Conservation (phyloP, 2,329 filamentous ascomycete genomes). For the Aaosphaeria pasadenensis region DNA sequence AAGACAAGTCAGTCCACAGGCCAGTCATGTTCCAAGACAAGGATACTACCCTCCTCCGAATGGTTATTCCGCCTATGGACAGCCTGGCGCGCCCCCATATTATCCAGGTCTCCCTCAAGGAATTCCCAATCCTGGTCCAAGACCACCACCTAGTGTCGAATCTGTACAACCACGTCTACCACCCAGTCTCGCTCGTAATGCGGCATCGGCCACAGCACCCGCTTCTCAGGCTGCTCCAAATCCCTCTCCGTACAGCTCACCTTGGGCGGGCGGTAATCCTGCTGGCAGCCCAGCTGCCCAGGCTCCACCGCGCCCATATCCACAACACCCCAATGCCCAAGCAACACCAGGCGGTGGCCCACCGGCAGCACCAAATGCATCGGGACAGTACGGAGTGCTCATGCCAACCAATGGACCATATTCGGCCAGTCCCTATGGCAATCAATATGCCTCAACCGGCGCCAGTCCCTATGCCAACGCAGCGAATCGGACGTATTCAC, state of each 20-base stretch:
- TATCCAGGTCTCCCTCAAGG: slow-evolving; percentile 26
- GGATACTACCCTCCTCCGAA: slow-evolving; percentile 29
- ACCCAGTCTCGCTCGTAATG: slow-evolving; percentile 32
- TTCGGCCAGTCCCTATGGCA: slow-evolving; percentile 23
- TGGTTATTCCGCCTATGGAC: slow-evolving; percentile 24
- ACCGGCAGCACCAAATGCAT: slow-evolving; percentile 11
- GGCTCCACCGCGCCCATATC: slow-evolving; percentile 29
- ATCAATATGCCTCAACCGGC: slow-evolving; percentile 26
- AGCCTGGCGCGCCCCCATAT: slow-evolving; percentile 20
- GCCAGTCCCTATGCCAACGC: slow-evolving; percentile 24
- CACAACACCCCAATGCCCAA: slow-evolving; percentile 21
- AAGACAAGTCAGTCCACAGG: slow-evolving; percentile 47
- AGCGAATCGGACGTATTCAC: slow-evolving; percentile 24
- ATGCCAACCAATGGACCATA: slow-evolving; percentile 30
- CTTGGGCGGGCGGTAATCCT: slow-evolving; percentile 31
- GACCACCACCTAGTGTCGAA: slow-evolving; percentile 22
- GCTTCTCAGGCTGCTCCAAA: slow-evolving; percentile 23
- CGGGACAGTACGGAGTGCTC: slow-evolving; percentile 33
- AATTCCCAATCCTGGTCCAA: slow-evolving; percentile 26
- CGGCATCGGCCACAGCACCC: slow-evolving; percentile 18
- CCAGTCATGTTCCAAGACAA: slow-evolving; percentile 26
- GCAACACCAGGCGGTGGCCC: slow-evolving; percentile 1
- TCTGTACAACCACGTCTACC: slow-evolving; percentile 30
- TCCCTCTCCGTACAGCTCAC: slow-evolving; percentile 34
- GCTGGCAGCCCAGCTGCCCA: slow-evolving; percentile 22